Evolutionary conservation across 208 protist genomes (phyloP).

Genomic region (Trypanosomatidae sp.): DNA sequence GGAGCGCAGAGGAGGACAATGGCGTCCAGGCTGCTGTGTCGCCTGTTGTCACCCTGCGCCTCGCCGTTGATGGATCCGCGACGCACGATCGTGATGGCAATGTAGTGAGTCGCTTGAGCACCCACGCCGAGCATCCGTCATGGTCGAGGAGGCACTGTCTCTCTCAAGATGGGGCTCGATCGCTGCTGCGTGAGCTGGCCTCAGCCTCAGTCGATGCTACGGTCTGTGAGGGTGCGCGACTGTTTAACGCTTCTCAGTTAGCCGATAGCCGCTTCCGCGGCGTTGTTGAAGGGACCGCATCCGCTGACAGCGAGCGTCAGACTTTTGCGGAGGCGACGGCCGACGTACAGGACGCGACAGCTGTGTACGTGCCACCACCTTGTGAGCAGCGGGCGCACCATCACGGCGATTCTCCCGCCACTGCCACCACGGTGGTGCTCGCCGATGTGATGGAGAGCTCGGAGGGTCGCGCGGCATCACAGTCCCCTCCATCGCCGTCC

Average conservation of each 20-base stretch:
- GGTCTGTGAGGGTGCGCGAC: background rate
- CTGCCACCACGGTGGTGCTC: background rate
- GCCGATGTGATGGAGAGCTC: background rate
- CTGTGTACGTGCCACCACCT: constrained; percentile 1
- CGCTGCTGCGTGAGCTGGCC: constrained; percentile 21
- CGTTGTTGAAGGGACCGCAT: background rate
- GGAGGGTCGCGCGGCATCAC: background rate
- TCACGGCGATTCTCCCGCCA: background rate
- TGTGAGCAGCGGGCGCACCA: background rate
- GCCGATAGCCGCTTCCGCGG: background rate
- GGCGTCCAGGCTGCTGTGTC: background rate
- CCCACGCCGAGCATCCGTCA: background rate
- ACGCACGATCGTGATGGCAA: background rate
- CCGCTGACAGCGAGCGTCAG: background rate
- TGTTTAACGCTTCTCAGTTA: background rate
- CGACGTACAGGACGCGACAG: background rate
- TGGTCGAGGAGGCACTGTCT: background rate
- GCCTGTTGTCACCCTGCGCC: background rate
- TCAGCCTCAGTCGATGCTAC: background rate
- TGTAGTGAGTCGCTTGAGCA: background rate
- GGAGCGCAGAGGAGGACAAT: background rate
- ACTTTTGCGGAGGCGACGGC: background rate
- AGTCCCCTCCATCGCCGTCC: background rate
- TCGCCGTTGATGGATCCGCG: background rate
- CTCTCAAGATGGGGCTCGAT: constrained; percentile 6